Base-by-base conservation (phyloP, 345 rosid species). In the Geranium rotundifolium region DNA sequence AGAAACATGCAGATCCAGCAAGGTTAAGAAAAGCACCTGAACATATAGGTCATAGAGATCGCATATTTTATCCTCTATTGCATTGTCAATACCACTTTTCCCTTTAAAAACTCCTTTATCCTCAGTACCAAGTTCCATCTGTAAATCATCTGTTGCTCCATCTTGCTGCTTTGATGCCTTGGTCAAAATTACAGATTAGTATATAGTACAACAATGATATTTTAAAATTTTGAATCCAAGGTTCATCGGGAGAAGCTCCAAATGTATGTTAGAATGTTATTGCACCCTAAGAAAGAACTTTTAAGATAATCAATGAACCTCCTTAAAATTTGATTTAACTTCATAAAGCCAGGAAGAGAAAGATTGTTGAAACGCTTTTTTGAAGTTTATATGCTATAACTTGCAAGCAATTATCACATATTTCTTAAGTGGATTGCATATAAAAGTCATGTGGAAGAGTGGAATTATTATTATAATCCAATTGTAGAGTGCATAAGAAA, bases 11-110 rank as follows among this genome's bases (percentile, higher is more conserved):
- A 14, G 8, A 46, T 46, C 52, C 12, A 46, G 52, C 14, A 46
- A 7, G 52, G 52, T 46, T 46, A 46, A 7, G 52, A 14, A 46
- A 46, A 46, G 56, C 60, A 74, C 77, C 73, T 75, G 72, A 62
- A 74, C 58, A 63, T 65, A 77, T 50, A 71, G 67, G 59, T 77
- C 76, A 66, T 74, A 77, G 30, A 77, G 72, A 66, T 77, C 81
- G 69, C 71, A 77, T 19, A 77, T 74, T 64, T 77, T 77, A 63
- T 77, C 74, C 66, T 77, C 81, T 67, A 77, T 52, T 29, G 19
- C 41, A 27, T 29, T 61, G 34, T 74, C 75, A 64, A 74, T 63
- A 58, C 29, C 52, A 61, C 52, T 41, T 50, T 63, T 66, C 46
- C 61, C 66, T 65, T 63, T 64, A 7, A 41, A n/a, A 27, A 50